Base-by-base conservation (phyloP, 805 yeast genomes). In the Cyberlindnera bimundalis region DNA sequence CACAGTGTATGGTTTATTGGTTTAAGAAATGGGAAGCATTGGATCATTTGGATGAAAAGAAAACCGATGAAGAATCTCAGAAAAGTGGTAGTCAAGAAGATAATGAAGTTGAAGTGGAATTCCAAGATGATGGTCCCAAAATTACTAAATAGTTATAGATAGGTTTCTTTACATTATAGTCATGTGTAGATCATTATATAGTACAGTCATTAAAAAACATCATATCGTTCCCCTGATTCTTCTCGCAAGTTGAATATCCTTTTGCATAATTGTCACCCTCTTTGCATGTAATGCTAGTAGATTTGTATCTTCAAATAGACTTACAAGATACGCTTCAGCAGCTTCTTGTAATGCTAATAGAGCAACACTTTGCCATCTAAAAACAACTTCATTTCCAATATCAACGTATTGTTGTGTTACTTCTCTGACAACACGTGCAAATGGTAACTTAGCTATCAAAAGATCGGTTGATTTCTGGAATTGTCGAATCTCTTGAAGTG, bases 181-280 rank as follows among this genome's bases (percentile, higher is more conserved):
- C 25, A 11, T 23, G 25, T 8, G 11, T 11, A 8, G 14, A 10
- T 10, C 12, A 26, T 12, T 12, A 26, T 26, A 26, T n/a, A 12
- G 21, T 7, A 21, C 18, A 29, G 18, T n/a, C 33, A 30, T 14
- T 30, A 17, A 16, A 10, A 26, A 7, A n/a, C 14, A 8, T 26
- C 28, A 37, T 37, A 50, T 48, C 25, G 57, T 57, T 1, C 89
- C 90, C 52, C 90, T 71, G 30, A 84, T 76, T 60, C 91, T 69
- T 65, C 93, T 72, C 3, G 93, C 93, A 49, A 84, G 65, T 55
- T 84, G 90, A 46, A 84, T 79, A 58, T 84, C 95, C 59, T 81
- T 83, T 54, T 81, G 84, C 91, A 84, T 84, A 25, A 84, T 82
- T 0, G 95, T 84, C n/a, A 84, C 88, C 51, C 95, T 65, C 55